These are phyloP conservation scores for Aspergillus sp. DNA, from an alignment of 2,329 filamentous ascomycete species.

Conservation along the genomic window DNA sequence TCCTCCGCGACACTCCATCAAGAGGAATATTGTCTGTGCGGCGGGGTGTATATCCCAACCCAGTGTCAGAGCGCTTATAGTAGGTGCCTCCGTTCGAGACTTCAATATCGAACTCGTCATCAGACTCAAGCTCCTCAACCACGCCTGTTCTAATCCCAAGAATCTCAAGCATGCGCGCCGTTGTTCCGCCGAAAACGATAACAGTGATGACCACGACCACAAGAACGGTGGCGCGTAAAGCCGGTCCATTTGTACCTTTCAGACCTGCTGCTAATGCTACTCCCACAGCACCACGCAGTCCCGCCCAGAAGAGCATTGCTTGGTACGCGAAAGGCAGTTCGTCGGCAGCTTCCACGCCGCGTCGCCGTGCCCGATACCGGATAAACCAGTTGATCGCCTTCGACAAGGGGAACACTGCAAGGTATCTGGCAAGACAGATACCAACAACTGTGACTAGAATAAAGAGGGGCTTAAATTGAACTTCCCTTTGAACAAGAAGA, in stretches of 20 bases:
- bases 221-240: constrained; percentile 89
- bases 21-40: constrained; percentile 58
- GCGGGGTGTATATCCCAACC: constrained; percentile 74
- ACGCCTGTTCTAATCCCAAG: constrained; percentile 94
- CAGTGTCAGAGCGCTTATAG: constrained; percentile 74
- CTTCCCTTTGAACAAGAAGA: constrained; percentile 83
- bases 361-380: constrained; percentile 75
- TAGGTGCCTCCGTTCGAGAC: constrained; percentile 70
- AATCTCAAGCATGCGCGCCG: constrained; percentile 96
- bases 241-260: constrained; percentile 75
- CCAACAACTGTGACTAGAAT: constrained; percentile 90
- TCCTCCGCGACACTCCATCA: constrained; percentile 45
- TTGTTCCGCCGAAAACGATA: constrained; percentile 98
- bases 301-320: constrained; percentile 99
- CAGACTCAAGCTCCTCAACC: constrained; percentile 93
- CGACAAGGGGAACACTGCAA: constrained; percentile 91
- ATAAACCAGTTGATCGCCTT: constrained; percentile 90
- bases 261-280: constrained; percentile 90
- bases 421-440: constrained; percentile 89
- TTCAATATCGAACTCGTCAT: constrained; percentile 98
- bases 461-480: constrained; percentile 90
- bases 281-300: constrained; percentile 89
- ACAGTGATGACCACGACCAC: constrained; percentile 97
- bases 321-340: constrained; percentile 95
- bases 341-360: constrained; percentile 74